Percentiles rank a stretch among this genome's conserved stretches.
Conservation (phyloP, 148 eudicot species). For the Amaranthus palmeri region DNA sequence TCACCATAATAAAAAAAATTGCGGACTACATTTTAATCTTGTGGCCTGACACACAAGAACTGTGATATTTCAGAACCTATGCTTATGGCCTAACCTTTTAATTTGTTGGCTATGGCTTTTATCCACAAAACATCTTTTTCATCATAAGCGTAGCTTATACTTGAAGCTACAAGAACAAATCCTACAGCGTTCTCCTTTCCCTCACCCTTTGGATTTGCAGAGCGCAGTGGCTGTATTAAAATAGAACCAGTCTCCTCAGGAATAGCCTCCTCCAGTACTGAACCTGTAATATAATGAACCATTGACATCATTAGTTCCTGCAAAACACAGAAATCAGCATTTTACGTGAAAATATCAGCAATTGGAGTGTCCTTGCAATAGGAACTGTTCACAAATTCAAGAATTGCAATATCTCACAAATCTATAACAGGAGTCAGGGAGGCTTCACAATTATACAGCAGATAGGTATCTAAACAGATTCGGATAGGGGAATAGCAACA, state of each 20-base stretch:
- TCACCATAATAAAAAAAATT: background rate
- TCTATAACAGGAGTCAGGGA: too few relatives aligned
- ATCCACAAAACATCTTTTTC: slow-evolving; percentile 77
- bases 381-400: background rate
- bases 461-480: background rate
- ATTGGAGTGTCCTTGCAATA: background rate
- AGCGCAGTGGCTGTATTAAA: slow-evolving; percentile 51
- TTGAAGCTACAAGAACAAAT: slow-evolving; percentile 71
- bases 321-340: background rate
- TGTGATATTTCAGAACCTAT: background rate
- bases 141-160: slow-evolving; percentile 60
- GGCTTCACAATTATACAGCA: background rate
- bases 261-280: slow-evolving; percentile 63
- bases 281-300: slow-evolving; percentile 32
- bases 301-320: background rate
- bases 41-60: slow-evolving; percentile 4
- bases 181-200: slow-evolving; percentile 37
- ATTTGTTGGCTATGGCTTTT: slow-evolving; percentile 73
- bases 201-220: slow-evolving; percentile 17
- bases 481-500: background rate
- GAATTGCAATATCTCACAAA: background rate
- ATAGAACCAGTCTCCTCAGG: slow-evolving; percentile 68
- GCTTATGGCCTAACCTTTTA: slow-evolving; percentile 32
- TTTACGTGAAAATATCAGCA: background rate
- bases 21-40: background rate